Percentiles rank a stretch among this genome's conserved stretches.
phyloP scores from a whole-genome alignment of 257 asterid genomes.

The Rubia yunnanensis region DNA sequence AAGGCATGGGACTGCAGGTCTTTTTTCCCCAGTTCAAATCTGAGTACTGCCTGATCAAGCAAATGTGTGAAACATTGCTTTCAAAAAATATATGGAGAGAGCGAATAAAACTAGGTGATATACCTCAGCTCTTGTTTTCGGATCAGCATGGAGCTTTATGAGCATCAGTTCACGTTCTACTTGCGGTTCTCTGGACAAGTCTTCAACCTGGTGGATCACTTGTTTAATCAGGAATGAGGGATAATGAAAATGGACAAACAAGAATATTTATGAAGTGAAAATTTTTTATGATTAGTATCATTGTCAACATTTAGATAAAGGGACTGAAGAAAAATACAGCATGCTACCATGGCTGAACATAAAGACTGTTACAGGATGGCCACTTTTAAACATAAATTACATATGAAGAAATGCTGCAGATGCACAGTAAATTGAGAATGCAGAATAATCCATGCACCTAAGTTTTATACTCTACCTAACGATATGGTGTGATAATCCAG shows the following conservation, averaged over 20 bases:
- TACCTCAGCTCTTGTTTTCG: slow-evolving; percentile 64
- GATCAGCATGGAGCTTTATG: slow-evolving; percentile 61
- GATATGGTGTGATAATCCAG: neutral
- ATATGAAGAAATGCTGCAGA: too few relatives aligned
- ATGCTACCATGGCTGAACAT: neutral
- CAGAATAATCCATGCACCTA: neutral
- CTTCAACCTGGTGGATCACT: slow-evolving; percentile 53
- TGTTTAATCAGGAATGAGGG: slow-evolving; percentile 12
- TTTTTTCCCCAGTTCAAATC: neutral
- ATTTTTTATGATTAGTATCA: neutral
- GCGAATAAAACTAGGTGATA: neutral
- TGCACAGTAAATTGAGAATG: neutral
- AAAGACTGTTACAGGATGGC: neutral
- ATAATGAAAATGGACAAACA: slow-evolving; percentile 5
- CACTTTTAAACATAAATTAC: neutral
- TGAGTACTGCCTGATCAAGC: neutral
- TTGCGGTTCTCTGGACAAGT: slow-evolving; percentile 64
- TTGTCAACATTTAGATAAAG: neutral
- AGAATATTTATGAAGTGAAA: neutral
- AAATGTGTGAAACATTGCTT: neutral
- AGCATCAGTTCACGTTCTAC: slow-evolving; percentile 92
- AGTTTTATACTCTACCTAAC: neutral
- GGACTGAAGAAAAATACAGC: slow-evolving; percentile 6
- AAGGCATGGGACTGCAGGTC: neutral
- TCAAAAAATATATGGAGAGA: slow-evolving; percentile 4